Conservation (phyloP, 2,329 filamentous ascomycete genomes). For the Talaromyces sp. region DNA sequence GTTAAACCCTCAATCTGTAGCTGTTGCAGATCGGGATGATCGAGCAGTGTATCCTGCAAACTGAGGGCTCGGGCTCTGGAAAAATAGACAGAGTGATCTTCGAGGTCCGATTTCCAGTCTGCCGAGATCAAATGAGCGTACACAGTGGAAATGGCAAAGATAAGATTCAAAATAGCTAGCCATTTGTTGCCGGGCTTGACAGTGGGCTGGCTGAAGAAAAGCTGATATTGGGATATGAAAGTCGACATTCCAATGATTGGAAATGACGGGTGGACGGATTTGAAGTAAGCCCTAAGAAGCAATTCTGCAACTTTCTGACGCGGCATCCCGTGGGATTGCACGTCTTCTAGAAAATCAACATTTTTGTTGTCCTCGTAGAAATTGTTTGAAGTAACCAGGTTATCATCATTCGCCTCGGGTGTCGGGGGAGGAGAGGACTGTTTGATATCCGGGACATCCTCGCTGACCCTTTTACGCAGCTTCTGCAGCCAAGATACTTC, state of each 20-base stretch:
- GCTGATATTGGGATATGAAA: conserved; percentile 38
- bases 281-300: conserved; percentile 37
- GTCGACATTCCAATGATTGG: conserved; percentile 38
- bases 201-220: conserved; percentile 29
- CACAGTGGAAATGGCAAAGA: conserved; percentile 40
- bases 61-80: conserved; percentile 34
- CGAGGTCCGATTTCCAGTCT: conserved; percentile 31
- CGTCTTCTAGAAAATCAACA: conserved; percentile 27
- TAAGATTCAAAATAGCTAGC: conserved; percentile 41
- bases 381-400: conserved; percentile 25
- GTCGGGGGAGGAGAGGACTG: conserved; percentile 24
- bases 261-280: conserved; percentile 40
- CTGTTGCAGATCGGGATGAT: conserved; percentile 39
- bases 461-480: conserved; percentile 29
- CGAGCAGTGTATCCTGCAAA: conserved; percentile 34
- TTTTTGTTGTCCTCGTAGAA: conserved; percentile 39
- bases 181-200: conserved; percentile 35
- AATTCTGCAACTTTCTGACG: conserved; percentile 31
- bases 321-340: conserved; percentile 34
- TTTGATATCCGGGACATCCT: conserved; percentile 20
- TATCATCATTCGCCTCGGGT: conserved; percentile 19
- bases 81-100: conserved; percentile 38
- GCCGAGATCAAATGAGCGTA: conserved; percentile 34
- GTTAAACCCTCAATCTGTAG: conserved; percentile 39
- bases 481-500: conserved; percentile 42